Percentiles rank a stretch among this genome's conserved stretches.
These are phyloP conservation scores for Venturia nashicola DNA, from an alignment of 2,329 filamentous ascomycete genomes.

Conservation along the genomic window DNA sequence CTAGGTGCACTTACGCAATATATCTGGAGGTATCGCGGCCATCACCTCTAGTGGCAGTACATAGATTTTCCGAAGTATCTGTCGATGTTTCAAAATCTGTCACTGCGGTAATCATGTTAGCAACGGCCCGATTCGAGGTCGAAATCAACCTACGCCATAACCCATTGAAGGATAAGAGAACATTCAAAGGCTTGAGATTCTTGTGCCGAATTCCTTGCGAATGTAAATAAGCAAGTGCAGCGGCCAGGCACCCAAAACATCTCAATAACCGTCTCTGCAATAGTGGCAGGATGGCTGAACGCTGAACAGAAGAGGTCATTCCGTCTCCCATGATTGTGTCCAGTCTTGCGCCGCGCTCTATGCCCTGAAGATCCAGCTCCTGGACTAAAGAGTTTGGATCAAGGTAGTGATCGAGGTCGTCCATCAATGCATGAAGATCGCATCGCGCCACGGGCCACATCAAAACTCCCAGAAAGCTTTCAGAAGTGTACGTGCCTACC, in stretches of 20 bases:
- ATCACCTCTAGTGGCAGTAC: background rate
- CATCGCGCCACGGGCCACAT: constrained; percentile 8
- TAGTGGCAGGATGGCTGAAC: background rate
- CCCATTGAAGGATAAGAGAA: background rate
- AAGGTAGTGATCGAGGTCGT: constrained; percentile 4
- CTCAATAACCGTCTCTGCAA: background rate
- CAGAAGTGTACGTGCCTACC: background rate
- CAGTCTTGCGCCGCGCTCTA: background rate
- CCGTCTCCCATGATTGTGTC: background rate
- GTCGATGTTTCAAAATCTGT: background rate
- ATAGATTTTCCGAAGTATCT: background rate
- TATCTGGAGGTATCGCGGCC: background rate
- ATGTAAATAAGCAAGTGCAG: background rate
- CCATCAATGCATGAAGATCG: constrained; percentile 1
- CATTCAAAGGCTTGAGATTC: background rate
- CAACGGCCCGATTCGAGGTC: background rate
- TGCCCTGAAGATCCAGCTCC: background rate
- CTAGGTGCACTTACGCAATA: background rate
- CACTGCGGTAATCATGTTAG: background rate
- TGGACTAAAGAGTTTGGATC: background rate
- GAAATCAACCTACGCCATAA: background rate
- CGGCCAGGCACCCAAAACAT: background rate
- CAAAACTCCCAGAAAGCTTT: constrained; percentile 1
- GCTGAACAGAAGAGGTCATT: background rate
- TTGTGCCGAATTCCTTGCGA: background rate